phyloP scores from a whole-genome alignment of 768 basidiomycete species.

The Auriculariales sp. region DNA sequence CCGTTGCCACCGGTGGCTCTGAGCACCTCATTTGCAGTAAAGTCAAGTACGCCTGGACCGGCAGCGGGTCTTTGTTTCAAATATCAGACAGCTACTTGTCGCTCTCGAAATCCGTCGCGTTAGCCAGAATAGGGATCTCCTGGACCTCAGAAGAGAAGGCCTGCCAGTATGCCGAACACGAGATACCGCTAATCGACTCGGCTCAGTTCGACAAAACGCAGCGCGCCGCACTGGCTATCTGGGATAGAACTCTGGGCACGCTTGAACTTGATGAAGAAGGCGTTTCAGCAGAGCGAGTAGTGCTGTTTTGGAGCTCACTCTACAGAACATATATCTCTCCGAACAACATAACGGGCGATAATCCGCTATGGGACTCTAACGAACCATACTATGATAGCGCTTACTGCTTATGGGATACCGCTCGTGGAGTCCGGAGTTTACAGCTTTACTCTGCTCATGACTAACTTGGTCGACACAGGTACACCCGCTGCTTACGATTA shows the following conservation, averaged over 20 bases:
- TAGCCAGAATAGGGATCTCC: constrained; percentile 8
- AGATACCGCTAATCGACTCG: constrained; percentile 6
- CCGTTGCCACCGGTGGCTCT: neutral
- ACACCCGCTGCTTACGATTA: constrained; percentile 9
- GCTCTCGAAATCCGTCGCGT: neutral
- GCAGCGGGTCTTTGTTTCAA: neutral
- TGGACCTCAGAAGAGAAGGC: constrained; percentile 9
- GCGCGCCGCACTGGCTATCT: constrained; percentile 1
- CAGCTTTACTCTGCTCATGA: neutral
- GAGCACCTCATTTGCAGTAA: neutral
- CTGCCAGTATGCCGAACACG: constrained; percentile 6
- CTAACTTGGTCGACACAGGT: constrained; percentile 6
- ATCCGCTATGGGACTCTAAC: constrained; percentile 13
- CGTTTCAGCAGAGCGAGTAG: neutral
- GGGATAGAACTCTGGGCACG: constrained; percentile 1
- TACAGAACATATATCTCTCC: constrained; percentile 48
- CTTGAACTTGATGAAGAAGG: neutral
- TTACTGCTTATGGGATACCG: constrained; percentile 14
- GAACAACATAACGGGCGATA: constrained; percentile 15
- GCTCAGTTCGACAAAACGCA: constrained; percentile 4
- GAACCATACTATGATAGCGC: constrained; percentile 15
- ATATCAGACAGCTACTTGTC: constrained; percentile 1
- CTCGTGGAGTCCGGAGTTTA: too few relatives aligned
- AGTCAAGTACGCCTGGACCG: neutral
- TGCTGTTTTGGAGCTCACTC: constrained; percentile 4